Conservation (phyloP, 106 monocot species). For the Acorus calamus region DNA sequence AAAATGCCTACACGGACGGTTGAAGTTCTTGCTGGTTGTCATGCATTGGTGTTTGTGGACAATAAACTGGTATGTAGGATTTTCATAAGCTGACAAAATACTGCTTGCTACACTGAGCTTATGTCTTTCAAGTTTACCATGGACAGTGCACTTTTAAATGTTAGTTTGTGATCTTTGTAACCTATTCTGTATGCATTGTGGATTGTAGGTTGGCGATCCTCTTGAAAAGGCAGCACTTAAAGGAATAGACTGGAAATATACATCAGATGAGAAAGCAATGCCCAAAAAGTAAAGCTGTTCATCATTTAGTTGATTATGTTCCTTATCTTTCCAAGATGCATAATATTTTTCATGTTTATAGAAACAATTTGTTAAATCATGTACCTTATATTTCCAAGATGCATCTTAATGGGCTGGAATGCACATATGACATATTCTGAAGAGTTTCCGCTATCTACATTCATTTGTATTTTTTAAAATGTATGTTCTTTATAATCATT, state of each 20-base stretch:
- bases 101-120: neutral
- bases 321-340: no score
- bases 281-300: slow-evolving; percentile 55
- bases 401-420: no score
- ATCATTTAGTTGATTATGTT: no score
- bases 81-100: neutral
- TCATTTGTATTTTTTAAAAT: no score
- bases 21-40: slow-evolving; percentile 82
- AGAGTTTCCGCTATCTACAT: no score
- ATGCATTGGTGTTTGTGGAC: slow-evolving; percentile 97
- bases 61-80: slow-evolving; percentile 69
- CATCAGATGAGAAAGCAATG: slow-evolving; percentile 96
- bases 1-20: slow-evolving; percentile 57
- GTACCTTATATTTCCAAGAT: no score
- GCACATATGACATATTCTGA: no score
- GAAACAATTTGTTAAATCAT: no score
- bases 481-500: no score
- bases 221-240: slow-evolving; percentile 97
- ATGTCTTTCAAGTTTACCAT: no score
- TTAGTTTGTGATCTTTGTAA: neutral
- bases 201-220: slow-evolving; percentile 90
- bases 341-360: no score
- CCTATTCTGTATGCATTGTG: neutral
- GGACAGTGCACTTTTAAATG: neutral
- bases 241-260: slow-evolving; percentile 97